Conservation (phyloP, 306 rosid species). For the Senna tora region DNA sequence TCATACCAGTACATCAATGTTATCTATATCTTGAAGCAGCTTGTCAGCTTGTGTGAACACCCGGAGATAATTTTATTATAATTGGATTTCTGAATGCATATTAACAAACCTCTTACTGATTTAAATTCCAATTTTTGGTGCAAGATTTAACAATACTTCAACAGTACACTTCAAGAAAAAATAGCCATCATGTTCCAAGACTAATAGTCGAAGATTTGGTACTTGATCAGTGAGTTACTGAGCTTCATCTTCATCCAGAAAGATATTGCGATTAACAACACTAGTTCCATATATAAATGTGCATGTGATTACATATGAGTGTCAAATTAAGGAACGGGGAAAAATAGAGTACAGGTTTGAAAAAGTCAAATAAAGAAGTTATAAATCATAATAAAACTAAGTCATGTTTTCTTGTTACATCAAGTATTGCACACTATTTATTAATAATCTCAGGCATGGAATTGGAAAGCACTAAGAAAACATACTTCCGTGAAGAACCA, state of each 20-base stretch:
- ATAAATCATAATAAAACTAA: conserved; percentile 41
- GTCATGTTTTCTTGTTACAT: conserved; percentile 37
- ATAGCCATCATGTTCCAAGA: neutral
- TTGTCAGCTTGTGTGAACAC: conserved; percentile 25
- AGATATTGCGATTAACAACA: conserved; percentile 22
- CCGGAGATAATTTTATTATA: neutral
- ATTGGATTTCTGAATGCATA: neutral
- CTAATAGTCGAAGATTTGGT: neutral
- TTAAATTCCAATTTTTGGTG: conserved; percentile 5
- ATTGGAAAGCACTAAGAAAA: conserved; percentile 34
- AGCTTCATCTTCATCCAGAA: conserved; percentile 13
- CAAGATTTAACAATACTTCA: neutral
- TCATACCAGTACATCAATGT: neutral
- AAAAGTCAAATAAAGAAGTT: conserved; percentile 31
- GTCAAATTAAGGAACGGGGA: conserved; percentile 7
- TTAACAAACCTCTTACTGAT: neutral
- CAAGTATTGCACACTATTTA: conserved; percentile 31
- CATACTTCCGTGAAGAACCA: conserved; percentile 18
- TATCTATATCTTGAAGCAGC: neutral
- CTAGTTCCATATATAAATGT: conserved; percentile 12
- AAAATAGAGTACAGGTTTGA: conserved; percentile 10
- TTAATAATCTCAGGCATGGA: conserved; percentile 39
- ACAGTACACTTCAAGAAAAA: neutral
- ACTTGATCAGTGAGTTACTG: conserved; percentile 27
- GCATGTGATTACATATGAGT: conserved; percentile 35